Evolutionary conservation across 352 stramenopile genomes (phyloP).

Genomic region (Pythium insidiosum): DNA sequence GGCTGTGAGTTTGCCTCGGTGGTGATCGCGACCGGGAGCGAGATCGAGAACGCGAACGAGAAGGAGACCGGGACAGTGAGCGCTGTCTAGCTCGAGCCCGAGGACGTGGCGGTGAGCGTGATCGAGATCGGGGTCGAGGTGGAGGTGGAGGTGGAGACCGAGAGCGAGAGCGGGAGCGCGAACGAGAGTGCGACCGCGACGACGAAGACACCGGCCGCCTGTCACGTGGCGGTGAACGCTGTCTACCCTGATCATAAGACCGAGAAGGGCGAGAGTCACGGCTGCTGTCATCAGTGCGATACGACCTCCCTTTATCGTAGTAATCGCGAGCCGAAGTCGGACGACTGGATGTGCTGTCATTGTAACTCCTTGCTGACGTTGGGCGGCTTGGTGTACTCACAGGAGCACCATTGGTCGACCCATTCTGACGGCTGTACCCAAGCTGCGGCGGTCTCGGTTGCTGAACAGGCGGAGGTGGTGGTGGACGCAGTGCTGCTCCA

Average conservation of each 20-base stretch:
- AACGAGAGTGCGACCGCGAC: conserved; percentile 27
- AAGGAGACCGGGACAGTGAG: conserved; percentile 13
- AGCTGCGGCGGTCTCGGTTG: neutral
- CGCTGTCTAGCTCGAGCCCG: conserved; percentile 21
- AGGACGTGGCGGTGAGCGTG: conserved; percentile 17
- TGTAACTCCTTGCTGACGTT: no score
- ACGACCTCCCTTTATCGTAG: no score
- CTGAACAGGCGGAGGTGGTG: neutral
- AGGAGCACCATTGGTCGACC: no score
- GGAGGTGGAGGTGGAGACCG: conserved; percentile 1
- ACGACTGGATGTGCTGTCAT: no score
- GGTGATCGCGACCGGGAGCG: conserved; percentile 28
- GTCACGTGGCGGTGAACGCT: conserved; percentile 3
- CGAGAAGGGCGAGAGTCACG: neutral
- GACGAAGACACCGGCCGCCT: conserved; percentile 10
- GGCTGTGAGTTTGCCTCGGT: conserved; percentile 6
- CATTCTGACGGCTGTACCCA: no score
- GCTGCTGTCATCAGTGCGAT: neutral
- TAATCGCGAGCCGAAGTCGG: no score
- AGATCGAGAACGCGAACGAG: conserved; percentile 21
- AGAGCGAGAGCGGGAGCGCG: conserved; percentile 17
- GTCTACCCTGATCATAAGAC: neutral
- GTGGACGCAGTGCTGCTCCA: neutral
- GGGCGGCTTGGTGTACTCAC: no score
- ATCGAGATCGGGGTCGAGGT: conserved; percentile 4